Base-by-base conservation (phyloP, 768 basidiomycete genomes). In the Glaciozyma antarctica region DNA sequence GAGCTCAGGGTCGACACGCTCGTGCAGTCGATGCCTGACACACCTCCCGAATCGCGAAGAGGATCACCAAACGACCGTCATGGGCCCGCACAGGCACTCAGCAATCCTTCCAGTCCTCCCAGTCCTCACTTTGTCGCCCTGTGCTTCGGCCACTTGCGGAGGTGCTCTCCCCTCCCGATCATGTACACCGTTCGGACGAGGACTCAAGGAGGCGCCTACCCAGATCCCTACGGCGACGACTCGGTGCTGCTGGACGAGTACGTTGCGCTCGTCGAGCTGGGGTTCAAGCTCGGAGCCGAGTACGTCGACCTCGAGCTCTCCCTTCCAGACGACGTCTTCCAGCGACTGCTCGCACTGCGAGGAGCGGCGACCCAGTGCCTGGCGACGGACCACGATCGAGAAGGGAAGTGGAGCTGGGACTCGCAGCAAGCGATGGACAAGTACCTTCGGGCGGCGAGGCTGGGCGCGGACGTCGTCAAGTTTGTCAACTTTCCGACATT, bases 381-480 rank as follows among this genome's bases (percentile, higher is more conserved):
- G 58, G 88, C 90, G 0, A 93, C 91, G 4, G 94, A 86, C 84
- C 93, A 97, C 73, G 91, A 98, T 71, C 92, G 88, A 85, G 85
- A 82, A 54, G 91, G 92, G 5, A 79, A 80, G 17, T 81, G 93
- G 80, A 81, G 81, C 67, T 98, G 93, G 93, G 81, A 84, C 65
- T 80, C 85, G 22, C 76, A 81, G 3, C 75, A 80, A n/a, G 83
- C 87, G 57, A 81, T 83, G 71, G 82, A 84, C 65, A 88, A 88
- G 75, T 88, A 88, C 74, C 80, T 81, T 19, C 72, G 83, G 34
- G 88, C 88, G 1, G 78, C 81, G 30, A 76, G 77, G 59, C 78
- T 85, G 45, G 90, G 91, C 1, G 61, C 58, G 4, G 93, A 99
- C 77, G 85, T 97, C 45, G 81, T 91, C 78, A 97, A 97, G 79